These are phyloP conservation scores for Helichrysum umbraculigerum DNA, from an alignment of 129 eudicot species.

Conservation along the genomic window DNA sequence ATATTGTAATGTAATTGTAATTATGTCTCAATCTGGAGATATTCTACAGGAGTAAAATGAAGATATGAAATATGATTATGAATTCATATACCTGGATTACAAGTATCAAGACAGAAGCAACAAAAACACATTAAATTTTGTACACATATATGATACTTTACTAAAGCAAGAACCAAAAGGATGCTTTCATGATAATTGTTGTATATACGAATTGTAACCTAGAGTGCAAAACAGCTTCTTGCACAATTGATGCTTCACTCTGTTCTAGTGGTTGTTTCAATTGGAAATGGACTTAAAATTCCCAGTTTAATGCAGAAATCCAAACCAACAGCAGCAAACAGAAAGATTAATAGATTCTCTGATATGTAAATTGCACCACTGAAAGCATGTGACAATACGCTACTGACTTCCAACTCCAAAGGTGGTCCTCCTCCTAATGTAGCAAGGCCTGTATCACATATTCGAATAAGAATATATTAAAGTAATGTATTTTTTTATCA, in stretches of 20 bases:
- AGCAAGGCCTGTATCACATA: slow-evolving; percentile 67
- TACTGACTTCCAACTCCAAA: slow-evolving; percentile 51
- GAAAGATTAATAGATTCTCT: slow-evolving; percentile 68
- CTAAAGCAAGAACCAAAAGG: slow-evolving; percentile 14
- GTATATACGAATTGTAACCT: slow-evolving; percentile 32
- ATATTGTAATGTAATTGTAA: not conserved
- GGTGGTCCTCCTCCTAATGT: slow-evolving; percentile 73
- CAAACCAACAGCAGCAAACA: slow-evolving; percentile 80
- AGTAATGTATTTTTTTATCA: not conserved
- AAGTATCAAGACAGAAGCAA: not conserved
- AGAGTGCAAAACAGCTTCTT: slow-evolving; percentile 12
- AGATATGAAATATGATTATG: not conserved
- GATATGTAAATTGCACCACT: slow-evolving; percentile 66
- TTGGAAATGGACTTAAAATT: slow-evolving; percentile 84
- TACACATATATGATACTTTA: not conserved
- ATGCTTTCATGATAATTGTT: slow-evolving; percentile 15
- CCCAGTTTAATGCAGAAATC: slow-evolving; percentile 79
- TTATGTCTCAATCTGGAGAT: not conserved
- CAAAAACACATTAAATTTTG: not conserved
- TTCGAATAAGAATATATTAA: slow-evolving; percentile 8
- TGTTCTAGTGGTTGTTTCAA: slow-evolving; percentile 32
- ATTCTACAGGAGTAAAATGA: not conserved
- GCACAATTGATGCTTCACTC: slow-evolving; percentile 27
- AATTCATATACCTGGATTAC: not conserved
- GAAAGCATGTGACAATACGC: slow-evolving; percentile 70